Conservation (phyloP, 352 stramenopile species). For the Phytophthora idaei region DNA sequence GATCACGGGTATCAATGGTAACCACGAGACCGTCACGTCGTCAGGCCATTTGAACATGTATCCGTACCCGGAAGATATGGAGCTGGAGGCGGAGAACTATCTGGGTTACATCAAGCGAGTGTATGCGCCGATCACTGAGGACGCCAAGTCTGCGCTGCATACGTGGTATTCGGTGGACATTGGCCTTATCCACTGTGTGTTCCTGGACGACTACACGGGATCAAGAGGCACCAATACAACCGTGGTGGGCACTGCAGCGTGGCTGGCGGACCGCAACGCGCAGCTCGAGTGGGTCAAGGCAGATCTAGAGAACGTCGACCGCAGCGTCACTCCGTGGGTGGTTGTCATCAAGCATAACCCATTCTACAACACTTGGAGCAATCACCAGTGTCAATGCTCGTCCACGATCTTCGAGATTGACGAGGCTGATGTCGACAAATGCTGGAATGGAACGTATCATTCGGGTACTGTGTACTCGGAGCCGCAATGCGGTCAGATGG, state of each 20-base stretch:
- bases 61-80: constrained; percentile 46
- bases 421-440: constrained; percentile 39
- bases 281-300: constrained; percentile 65
- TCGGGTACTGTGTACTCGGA: constrained; percentile 42
- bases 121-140: constrained; percentile 55
- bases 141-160: constrained; percentile 33
- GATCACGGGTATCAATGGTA: constrained; percentile 58
- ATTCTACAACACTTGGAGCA: constrained; percentile 67
- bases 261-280: constrained; percentile 40
- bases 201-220: constrained; percentile 71
- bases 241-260: constrained; percentile 47
- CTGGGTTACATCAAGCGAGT: constrained; percentile 53
- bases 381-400: constrained; percentile 62
- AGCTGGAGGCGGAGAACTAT: constrained; percentile 45
- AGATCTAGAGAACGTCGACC: constrained; percentile 68
- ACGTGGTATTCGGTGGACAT: constrained; percentile 67
- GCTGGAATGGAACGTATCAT: constrained; percentile 56
- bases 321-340: constrained; percentile 79
- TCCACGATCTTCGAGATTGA: constrained; percentile 47
- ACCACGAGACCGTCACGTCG: constrained; percentile 67
- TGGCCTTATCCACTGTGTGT: constrained; percentile 58
- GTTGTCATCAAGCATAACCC: constrained; percentile 80
- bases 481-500: constrained; percentile 53
- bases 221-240: constrained; percentile 36
- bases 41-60: constrained; percentile 46